Evolutionary conservation across 2,329 filamentous ascomycete species (phyloP), one percentile per base, ranked within the genome.

Genomic region (Phaeosphaeria sp.): DNA sequence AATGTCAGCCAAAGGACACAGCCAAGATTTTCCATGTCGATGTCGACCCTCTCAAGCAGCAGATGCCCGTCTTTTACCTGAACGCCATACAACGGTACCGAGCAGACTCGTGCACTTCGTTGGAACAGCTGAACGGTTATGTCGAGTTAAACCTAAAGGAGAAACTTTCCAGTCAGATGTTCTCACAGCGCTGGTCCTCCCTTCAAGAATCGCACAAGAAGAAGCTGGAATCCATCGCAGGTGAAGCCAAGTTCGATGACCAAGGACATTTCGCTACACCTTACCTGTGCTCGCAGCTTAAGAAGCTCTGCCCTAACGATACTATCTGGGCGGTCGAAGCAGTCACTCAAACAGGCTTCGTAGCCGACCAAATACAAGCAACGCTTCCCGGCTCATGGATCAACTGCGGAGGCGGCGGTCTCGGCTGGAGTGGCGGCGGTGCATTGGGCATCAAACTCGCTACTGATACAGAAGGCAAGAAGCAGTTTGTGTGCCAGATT

Each of bases 291-390:
- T 79, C 77, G 27, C 81, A 84, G 65, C 75, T 90, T 36, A 85
- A 87, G 51, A 82, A 84, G 41, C 73, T 79, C 2, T 84, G 85
- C 39, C 89, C 89, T 0, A 63, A 75, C 30, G 87, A 90, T 64
- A 90, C 90, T 0, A 90, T 94, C 58, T 94, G 86, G 80, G 89
- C 87, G 2, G 81, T 95, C 44, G 91, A 95, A 77, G 88, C 91
- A 0, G 91, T 95, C 0, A 95, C 91, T 0, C 87, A 90, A 56
- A 87, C 88, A 0, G 76, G 75, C 0, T 84, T 87, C 25, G 87
- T 93, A 0, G 83, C 86, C 23, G 90, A 95, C 64, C 90, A 93
- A 63, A 78, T 95, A 7, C 87, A 88, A 66, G 84, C 87, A 2
- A 87, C 83, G 0, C 70, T 87, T 0, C 90, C 91, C 0, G 90